Percentiles rank a stretch among this genome's conserved stretches.
Conservation (phyloP, 345 rosid species). For the Clarkia xantiana region DNA sequence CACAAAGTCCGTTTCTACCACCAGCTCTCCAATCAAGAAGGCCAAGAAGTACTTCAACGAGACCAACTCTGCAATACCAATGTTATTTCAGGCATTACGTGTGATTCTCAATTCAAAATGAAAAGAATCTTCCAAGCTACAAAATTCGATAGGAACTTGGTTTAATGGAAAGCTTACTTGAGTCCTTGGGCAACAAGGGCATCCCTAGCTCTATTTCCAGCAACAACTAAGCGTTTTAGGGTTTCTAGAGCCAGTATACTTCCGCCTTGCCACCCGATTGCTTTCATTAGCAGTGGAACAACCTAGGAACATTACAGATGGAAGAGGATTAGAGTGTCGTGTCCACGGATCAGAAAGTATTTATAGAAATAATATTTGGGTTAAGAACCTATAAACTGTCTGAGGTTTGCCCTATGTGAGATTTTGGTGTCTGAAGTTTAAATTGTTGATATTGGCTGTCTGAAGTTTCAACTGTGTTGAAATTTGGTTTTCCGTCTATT, state of each 20-base stretch:
- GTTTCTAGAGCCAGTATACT: slow-evolving; percentile 98
- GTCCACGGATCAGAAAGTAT: neutral
- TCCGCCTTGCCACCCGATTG: slow-evolving; percentile 99
- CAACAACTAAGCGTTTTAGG: slow-evolving; percentile 83
- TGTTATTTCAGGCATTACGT: no score
- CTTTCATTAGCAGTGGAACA: slow-evolving; percentile 98
- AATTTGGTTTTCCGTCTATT: no score
- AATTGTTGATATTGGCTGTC: no score
- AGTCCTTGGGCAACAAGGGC: slow-evolving; percentile 99
- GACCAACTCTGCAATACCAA: slow-evolving; percentile 57
- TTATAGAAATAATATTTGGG: neutral
- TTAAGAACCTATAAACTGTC: no score
- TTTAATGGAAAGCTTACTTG: slow-evolving; percentile 32
- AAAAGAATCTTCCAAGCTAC: no score
- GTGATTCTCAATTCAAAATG: no score
- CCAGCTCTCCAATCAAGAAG: slow-evolving; percentile 98
- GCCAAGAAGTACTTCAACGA: slow-evolving; percentile 89
- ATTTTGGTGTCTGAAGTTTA: no score
- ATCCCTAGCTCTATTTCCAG: slow-evolving; percentile 98
- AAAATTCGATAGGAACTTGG: no score
- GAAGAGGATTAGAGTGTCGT: neutral
- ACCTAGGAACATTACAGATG: slow-evolving; percentile 30
- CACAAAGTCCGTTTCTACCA: slow-evolving; percentile 70
- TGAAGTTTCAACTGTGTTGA: no score
- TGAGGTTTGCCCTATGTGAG: no score